Evolutionary conservation across 139 green algal species (phyloP).

Genomic region (Gonium pectorale): DNA sequence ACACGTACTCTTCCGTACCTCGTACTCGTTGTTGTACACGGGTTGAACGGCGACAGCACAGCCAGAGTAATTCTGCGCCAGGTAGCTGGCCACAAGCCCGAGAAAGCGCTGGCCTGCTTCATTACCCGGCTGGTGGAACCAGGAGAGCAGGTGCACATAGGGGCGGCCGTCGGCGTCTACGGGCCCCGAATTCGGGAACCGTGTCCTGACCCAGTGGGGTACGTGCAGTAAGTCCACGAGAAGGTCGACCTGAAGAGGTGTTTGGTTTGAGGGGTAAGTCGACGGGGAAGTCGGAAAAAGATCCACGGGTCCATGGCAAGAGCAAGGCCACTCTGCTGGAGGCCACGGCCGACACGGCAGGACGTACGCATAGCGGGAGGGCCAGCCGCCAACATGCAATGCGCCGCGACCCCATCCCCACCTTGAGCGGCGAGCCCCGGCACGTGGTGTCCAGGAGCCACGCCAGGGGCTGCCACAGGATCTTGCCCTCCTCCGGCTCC

Average conservation of each 20-base stretch:
- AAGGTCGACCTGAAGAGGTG: neutral
- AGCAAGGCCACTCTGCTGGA: neutral
- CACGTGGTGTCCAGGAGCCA: neutral
- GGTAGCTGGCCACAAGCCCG: neutral
- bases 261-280: neutral
- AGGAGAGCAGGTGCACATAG: conserved; percentile 3
- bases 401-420: no score
- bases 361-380: neutral
- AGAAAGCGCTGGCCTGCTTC: neutral
- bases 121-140: conserved; percentile 5
- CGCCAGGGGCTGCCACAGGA: neutral
- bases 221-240: conserved; percentile 1
- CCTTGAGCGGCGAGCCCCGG: neutral
- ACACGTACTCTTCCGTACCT: conserved; percentile 16
- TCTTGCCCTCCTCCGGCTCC: neutral
- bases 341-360: neutral
- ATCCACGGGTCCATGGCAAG: neutral
- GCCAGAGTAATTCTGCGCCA: neutral
- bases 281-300: neutral
- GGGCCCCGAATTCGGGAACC: neutral
- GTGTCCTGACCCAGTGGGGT: neutral
- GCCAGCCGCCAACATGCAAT: neutral
- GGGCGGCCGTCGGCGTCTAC: conserved; percentile 13
- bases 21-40: conserved; percentile 43
- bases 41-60: conserved; percentile 11